Base-by-base conservation (phyloP, 2,329 filamentous ascomycete genomes). In the Blumeria hordei region DNA sequence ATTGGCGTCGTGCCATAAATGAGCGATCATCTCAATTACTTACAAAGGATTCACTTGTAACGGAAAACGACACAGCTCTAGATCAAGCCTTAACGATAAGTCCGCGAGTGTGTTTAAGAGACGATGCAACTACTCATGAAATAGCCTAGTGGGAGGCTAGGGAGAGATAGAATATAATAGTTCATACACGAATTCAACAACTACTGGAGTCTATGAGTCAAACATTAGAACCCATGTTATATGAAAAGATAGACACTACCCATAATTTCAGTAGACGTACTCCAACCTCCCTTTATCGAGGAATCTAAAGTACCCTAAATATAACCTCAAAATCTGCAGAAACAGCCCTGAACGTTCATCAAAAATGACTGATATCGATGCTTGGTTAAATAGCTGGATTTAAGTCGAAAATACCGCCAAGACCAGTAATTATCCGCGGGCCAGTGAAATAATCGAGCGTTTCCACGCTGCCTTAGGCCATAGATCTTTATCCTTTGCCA, bases 371-470 rank as follows among this genome's bases (percentile, higher is more conserved):
- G 49, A 52, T 16, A 52, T 36, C 2, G 49, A 36, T 52, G 16
- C 35, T 37, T 52, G 49, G 49, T 11, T 52, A 35, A 52, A 52
- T 36, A 52, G 49, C 33, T 52, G 49, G 49, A 52, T 52, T 14
- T 16, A 36, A 36, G 9, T 35, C 7, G 28, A 52, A 36, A 52
- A 21, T 11, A 52, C 36, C 18, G 32, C 49, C 2, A 52, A 52
- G 16, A 7, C 32, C 3, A 36, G 16, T 18, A 52, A 36, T 14
- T 52, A 52, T 16, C 8, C 49, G 10, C 35, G 49, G 49, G 1
- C 49, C 5, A 52, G 33, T 18, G 32, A 35, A 6, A 52, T 16
- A 35, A 52, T 52, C 12, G 28, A 52, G 5, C 12, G 49, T 8
- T 52, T 35, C 33, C 49, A 52, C 35, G 49, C 49, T 14, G 49